Conservation (phyloP, 495 filamentous ascomycete genomes). For the Diplogelasinospora grovesii region DNA sequence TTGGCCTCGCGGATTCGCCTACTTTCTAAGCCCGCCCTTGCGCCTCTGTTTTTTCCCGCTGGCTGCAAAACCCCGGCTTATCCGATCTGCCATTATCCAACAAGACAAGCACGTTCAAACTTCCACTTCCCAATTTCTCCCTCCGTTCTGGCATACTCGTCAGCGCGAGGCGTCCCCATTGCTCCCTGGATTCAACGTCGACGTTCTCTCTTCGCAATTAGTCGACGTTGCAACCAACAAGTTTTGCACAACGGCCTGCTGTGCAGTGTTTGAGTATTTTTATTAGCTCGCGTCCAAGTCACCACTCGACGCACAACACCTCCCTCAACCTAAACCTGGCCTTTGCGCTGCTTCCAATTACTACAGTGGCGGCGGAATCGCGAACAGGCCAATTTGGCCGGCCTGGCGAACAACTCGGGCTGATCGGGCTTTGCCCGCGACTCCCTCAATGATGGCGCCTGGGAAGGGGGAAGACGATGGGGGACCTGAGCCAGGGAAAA, state of each 20-base stretch:
- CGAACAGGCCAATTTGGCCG: slow-evolving; percentile 30
- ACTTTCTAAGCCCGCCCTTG: too few relatives aligned
- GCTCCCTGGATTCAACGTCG: too few relatives aligned
- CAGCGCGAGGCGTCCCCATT: too few relatives aligned
- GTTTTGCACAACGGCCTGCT: too few relatives aligned
- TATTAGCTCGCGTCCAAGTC: neutral
- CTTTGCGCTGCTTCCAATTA: too few relatives aligned
- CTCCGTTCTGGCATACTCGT: too few relatives aligned
- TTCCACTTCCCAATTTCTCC: too few relatives aligned
- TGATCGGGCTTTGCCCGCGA: slow-evolving; percentile 48
- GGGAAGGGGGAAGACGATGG: slow-evolving; percentile 39
- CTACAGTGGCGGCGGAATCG: slow-evolving; percentile 19
- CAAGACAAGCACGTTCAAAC: neutral
- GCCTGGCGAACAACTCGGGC: slow-evolving; percentile 38
- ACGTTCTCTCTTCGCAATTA: too few relatives aligned
- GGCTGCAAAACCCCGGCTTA: slow-evolving; percentile 12
- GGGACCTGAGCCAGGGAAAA: slow-evolving; percentile 38
- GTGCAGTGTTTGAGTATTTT: neutral
- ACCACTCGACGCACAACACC: neutral
- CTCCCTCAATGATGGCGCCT: slow-evolving; percentile 37
- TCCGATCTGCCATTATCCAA: slow-evolving; percentile 10
- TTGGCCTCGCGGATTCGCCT: too few relatives aligned
- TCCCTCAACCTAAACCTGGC: neutral
- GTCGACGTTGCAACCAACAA: too few relatives aligned
- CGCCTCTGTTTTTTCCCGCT: slow-evolving; percentile 8